These are phyloP conservation scores for Chenopodium suecicum DNA, from an alignment of 148 eudicot species.

Conservation along the genomic window DNA sequence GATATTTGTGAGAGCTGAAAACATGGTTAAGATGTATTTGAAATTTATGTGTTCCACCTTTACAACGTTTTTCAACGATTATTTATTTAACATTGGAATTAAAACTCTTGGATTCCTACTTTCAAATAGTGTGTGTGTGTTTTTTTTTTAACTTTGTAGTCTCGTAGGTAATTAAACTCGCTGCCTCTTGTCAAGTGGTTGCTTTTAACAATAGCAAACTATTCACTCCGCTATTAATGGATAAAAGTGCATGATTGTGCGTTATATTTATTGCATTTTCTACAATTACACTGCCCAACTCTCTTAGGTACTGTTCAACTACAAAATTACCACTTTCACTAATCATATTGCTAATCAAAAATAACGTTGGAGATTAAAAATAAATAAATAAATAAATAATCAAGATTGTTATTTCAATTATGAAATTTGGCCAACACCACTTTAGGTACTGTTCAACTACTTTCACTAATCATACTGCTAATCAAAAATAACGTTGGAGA, in stretches of 20 bases:
- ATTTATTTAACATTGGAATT: too few relatives aligned
- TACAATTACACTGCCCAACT: slow-evolving; percentile 3
- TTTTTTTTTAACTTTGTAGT: too few relatives aligned
- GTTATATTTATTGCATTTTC: background rate
- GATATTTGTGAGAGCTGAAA: too few relatives aligned
- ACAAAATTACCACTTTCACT: background rate
- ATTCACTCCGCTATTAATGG: slow-evolving; percentile 6
- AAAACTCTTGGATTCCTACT: background rate
- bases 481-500: too few relatives aligned
- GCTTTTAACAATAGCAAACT: background rate
- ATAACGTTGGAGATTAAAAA: background rate
- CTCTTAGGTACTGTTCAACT: background rate
- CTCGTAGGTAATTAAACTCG: background rate
- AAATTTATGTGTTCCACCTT: too few relatives aligned
- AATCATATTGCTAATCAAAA: background rate
- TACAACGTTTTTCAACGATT: too few relatives aligned
- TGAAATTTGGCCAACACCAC: too few relatives aligned
- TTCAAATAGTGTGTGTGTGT: background rate
- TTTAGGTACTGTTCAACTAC: too few relatives aligned
- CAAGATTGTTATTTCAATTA: too few relatives aligned
- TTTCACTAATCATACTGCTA: too few relatives aligned
- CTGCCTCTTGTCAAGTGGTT: background rate
- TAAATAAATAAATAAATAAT: too few relatives aligned
- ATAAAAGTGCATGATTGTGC: slow-evolving; percentile 4
- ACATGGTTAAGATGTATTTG: too few relatives aligned